Evolutionary conservation across 2,329 filamentous ascomycete species (phyloP).

Genomic region (Colletotrichum sp.): DNA sequence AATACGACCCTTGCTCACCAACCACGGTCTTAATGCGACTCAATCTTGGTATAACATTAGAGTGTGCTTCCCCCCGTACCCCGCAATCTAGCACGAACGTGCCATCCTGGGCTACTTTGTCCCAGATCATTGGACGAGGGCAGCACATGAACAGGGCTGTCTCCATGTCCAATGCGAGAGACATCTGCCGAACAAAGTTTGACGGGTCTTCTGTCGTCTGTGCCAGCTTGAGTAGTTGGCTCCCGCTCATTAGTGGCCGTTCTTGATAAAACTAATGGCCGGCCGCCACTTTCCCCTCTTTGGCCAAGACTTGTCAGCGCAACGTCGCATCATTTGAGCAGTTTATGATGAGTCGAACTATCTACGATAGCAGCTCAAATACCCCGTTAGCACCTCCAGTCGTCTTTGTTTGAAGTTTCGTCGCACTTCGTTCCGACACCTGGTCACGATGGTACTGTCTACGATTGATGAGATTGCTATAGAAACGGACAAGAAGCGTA

Average conservation of each 20-base stretch:
- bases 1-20: neutral
- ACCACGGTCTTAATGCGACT: neutral
- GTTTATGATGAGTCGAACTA: neutral
- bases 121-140: neutral
- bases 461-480: neutral
- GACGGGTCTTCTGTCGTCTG: neutral
- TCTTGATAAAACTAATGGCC: neutral
- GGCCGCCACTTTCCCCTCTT: neutral
- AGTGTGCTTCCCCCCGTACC: neutral
- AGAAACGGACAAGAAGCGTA: neutral
- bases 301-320: neutral
- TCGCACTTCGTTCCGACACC: too few relatives aligned
- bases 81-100: neutral
- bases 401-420: neutral
- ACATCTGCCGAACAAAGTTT: neutral
- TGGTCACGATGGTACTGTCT: neutral
- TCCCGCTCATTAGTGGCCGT: neutral
- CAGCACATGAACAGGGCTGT: neutral
- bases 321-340: neutral
- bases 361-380: neutral
- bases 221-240: neutral
- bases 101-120: neutral
- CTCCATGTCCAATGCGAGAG: neutral
- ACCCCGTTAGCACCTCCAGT: neutral
- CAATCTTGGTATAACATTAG: neutral